A percentile compares a stretch with the other conserved stretches of the same genome.
These are phyloP conservation scores for Thalassiosira mediterranea DNA, from an alignment of 352 stramenopile genomes.

Conservation along the genomic window DNA sequence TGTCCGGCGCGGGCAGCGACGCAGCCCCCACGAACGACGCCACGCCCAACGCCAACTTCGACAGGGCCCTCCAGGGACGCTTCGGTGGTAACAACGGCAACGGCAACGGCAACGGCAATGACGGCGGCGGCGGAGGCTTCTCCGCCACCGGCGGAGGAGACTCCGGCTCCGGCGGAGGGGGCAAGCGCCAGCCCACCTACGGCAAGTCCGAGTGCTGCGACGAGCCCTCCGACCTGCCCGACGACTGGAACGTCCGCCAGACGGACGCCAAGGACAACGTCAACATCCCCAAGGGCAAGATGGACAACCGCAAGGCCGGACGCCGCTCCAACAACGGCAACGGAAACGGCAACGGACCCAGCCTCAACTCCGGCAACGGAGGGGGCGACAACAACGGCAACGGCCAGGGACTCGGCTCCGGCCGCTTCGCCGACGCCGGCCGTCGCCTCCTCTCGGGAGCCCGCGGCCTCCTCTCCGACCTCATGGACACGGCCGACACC, in stretches of 20 bases:
- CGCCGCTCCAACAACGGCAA: no score
- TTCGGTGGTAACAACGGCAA: background rate
- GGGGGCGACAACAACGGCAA: background rate
- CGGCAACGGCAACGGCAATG: background rate
- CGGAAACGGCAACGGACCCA: no score
- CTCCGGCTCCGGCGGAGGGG: background rate
- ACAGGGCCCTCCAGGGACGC: background rate
- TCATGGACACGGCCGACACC: no score
- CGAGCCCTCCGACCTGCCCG: background rate
- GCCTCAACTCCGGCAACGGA: background rate
- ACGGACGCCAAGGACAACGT: background rate
- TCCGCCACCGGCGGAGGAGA: no score
- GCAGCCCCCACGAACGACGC: no score
- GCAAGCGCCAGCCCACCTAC: no score
- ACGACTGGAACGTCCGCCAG: background rate
- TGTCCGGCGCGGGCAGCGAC: no score
- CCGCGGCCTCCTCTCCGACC: no score
- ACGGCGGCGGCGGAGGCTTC: no score
- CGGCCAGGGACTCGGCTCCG: background rate
- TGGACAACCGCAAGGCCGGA: background rate
- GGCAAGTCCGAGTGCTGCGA: background rate
- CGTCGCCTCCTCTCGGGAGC: no score
- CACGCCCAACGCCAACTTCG: no score
- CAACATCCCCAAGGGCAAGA: background rate
- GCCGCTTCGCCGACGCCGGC: no score